These are phyloP conservation scores for Neurospora sp. DNA, from an alignment of 495 filamentous ascomycete genomes.

Conservation along the genomic window DNA sequence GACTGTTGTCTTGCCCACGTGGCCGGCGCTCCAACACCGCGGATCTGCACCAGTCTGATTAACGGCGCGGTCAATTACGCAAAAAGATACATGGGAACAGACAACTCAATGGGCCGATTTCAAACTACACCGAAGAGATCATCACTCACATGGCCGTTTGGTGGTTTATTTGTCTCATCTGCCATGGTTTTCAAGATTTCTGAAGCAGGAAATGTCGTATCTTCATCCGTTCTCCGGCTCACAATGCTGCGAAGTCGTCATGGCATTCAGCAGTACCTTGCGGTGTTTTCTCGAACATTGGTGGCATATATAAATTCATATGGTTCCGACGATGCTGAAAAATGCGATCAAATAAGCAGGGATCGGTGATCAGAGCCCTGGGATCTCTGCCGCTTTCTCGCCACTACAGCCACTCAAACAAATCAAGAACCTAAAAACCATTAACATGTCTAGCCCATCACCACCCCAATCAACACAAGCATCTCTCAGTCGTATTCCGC, in stretches of 20 bases:
- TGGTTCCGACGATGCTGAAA: rapidly evolving
- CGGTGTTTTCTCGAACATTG: background rate
- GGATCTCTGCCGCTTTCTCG: background rate
- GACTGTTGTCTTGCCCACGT: background rate
- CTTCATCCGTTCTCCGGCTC: background rate
- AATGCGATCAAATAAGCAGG: background rate
- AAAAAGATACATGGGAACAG: too few relatives aligned
- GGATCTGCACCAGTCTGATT: too few relatives aligned
- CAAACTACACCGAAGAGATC: background rate
- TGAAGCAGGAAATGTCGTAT: background rate
- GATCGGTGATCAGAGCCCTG: background rate
- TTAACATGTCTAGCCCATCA: background rate
- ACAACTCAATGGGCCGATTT: background rate
- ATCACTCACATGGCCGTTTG: background rate
- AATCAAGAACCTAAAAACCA: background rate
- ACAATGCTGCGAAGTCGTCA: background rate
- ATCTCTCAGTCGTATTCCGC: background rate
- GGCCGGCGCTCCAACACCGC: background rate
- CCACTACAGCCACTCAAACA: background rate
- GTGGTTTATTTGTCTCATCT: background rate
- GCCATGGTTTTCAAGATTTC: background rate
- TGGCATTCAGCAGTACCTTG: background rate
- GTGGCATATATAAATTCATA: background rate
- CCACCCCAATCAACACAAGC: background rate
- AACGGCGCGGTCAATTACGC: too few relatives aligned